These are phyloP conservation scores for Mycena pura DNA, from an alignment of 768 basidiomycete genomes.

Conservation along the genomic window DNA sequence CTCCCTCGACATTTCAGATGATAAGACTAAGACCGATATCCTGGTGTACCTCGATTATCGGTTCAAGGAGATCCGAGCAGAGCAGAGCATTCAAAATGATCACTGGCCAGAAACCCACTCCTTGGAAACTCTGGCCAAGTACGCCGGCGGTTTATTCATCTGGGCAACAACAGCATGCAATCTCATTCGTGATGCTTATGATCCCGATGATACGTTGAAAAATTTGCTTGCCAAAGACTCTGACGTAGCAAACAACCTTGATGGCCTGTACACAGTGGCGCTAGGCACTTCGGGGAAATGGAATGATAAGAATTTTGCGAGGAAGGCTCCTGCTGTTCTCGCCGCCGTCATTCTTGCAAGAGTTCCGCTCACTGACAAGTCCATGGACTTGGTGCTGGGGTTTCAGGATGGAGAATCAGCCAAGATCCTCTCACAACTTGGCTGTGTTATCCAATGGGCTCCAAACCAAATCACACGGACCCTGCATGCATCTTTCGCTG, in stretches of 20 bases:
- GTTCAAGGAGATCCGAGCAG: not conserved
- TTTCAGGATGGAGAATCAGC: not conserved
- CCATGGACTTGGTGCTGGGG: not conserved
- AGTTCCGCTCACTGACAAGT: not conserved
- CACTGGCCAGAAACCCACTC: not conserved
- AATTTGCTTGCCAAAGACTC: not conserved
- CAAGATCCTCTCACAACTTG: not conserved
- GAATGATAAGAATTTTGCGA: not conserved
- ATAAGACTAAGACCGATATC: not conserved
- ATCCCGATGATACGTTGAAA: not conserved
- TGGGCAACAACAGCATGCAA: not conserved
- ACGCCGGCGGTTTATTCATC: not conserved
- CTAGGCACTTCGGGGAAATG: not conserved
- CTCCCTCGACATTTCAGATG: not conserved
- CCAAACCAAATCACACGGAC: not conserved
- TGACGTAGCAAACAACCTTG: not conserved
- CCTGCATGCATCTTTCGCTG: not conserved
- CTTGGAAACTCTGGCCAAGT: not conserved
- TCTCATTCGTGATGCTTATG: not conserved
- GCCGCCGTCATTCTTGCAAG: not conserved
- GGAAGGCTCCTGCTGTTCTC: not conserved
- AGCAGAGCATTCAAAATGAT: not conserved
- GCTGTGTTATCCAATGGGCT: not conserved
- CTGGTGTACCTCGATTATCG: not conserved
- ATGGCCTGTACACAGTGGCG: not conserved